Conservation (phyloP, 306 rosid genomes). For the Mimosa bimucronata region DNA sequence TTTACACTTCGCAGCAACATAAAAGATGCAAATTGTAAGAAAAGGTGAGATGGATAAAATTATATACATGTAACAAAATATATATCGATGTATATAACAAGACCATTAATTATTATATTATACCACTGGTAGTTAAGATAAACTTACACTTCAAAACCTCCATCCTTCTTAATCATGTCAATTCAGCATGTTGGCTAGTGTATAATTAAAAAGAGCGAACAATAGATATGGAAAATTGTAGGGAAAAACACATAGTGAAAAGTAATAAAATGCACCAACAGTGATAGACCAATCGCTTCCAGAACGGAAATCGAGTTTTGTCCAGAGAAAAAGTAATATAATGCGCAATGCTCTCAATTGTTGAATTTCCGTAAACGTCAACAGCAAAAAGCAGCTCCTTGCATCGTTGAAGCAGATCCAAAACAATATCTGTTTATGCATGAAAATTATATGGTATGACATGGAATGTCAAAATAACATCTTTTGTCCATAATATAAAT, state of each 20-base stretch:
- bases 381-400: neutral
- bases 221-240: no score
- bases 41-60: no score
- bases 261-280: neutral
- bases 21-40: no score
- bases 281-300: neutral
- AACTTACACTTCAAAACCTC: neutral
- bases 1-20: no score
- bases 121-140: neutral
- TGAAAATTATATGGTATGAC: neutral
- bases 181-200: neutral
- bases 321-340: no score
- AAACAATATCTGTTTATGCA: neutral
- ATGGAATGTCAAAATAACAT: neutral
- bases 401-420: neutral
- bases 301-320: neutral
- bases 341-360: neutral
- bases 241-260: neutral
- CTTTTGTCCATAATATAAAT: no score
- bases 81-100: no score
- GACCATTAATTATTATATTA: no score
- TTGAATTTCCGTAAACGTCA: accelerated
- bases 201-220: neutral
- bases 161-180: neutral
- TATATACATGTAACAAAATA: no score